Evolutionary conservation across 305 asterid genomes (phyloP), one percentile per base, ranked within the genome.

Genomic region (Plantago lanceolata): DNA sequence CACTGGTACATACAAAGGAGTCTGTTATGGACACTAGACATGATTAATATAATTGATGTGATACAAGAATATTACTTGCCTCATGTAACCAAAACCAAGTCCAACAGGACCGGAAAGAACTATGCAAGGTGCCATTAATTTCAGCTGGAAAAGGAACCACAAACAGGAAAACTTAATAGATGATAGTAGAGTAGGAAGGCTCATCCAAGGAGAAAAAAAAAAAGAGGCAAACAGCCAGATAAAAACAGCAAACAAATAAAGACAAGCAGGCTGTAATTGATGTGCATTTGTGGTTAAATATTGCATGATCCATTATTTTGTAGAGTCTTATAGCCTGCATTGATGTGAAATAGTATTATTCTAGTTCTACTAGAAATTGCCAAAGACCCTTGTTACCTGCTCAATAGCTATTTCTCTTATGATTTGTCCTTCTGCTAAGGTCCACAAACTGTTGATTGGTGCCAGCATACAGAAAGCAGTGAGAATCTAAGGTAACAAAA

Each of bases 41-140:
- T 55, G 55, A 24, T 28, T 6, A 56, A 28, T 37, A 70, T 63
- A 48, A 63, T 17, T 52, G 55, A 66, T 50, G 61, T 59, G 33
- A 35, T 35, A 62, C 44, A 68, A 31, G 58, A 8, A 63, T 49
- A 33, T 48, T 49, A 20, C 59, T 67, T 77, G 69, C 82, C 85
- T 80, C 80, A 77, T 67, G 68, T 67, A 77, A 57, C 81, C 85
- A 62, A 71, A 72, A 59, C 82, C 81, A 64, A 77, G 79, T 53
- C 81, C 81, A 69, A 80, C 65, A 53, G 79, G 81, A 57, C 82
- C 85, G 31, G 85, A 77, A 53, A 80, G 76, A 60, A 75, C 68
- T 66, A 80, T 75, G 73, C 82, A 72, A 37, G 79, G 76, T 33
- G 69, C 72, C 85, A 80, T 77, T 20, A 74, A 64, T 65, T 73